Percentiles rank a stretch among this genome's conserved stretches.
Conservation (phyloP, 2,329 filamentous ascomycete species). For the Stachybotrys echinatus region DNA sequence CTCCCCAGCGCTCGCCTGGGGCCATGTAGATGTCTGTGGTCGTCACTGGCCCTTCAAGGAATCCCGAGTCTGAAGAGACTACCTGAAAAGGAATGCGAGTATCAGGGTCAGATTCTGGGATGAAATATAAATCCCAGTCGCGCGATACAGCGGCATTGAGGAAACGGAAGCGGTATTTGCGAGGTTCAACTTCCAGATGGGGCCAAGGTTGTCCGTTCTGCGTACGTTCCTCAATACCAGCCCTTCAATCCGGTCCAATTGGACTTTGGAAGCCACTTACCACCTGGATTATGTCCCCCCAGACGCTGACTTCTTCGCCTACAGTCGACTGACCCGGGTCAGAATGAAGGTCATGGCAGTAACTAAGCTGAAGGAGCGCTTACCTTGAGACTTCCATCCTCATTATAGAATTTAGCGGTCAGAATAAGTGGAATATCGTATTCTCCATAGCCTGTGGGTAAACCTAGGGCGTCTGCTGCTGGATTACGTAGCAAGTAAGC, state of each 20-base stretch:
- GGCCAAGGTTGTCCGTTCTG: conserved; percentile 54
- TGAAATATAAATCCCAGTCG: conserved; percentile 43
- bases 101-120: conserved; percentile 19
- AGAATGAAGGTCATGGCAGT: too few species aligned
- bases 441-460: conserved; percentile 42
- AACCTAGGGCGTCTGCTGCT: conserved; percentile 38
- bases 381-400: conserved; percentile 46
- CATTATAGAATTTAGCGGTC: conserved; percentile 44
- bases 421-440: conserved; percentile 50
- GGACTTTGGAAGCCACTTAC: too few species aligned
- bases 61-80: conserved; percentile 49
- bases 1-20: conserved; percentile 54
- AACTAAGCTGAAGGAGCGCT: too few species aligned
- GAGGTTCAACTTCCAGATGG: conserved; percentile 49
- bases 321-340: too few species aligned
- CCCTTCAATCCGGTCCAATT: too few species aligned
- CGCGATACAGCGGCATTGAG: conserved; percentile 44
- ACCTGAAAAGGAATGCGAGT: conserved; percentile 40
- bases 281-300: conserved; percentile 53
- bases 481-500: conserved; percentile 49
- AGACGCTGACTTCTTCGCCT: too few species aligned
- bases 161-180: conserved; percentile 54
- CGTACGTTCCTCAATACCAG: too few species aligned
- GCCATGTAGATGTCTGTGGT: conserved; percentile 27
- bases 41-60: conserved; percentile 38